A percentile compares a stretch with the other conserved stretches of the same genome.
Evolutionary conservation across 140 eudicot genomes (phyloP).

Genomic region (Senecio squalidus): DNA sequence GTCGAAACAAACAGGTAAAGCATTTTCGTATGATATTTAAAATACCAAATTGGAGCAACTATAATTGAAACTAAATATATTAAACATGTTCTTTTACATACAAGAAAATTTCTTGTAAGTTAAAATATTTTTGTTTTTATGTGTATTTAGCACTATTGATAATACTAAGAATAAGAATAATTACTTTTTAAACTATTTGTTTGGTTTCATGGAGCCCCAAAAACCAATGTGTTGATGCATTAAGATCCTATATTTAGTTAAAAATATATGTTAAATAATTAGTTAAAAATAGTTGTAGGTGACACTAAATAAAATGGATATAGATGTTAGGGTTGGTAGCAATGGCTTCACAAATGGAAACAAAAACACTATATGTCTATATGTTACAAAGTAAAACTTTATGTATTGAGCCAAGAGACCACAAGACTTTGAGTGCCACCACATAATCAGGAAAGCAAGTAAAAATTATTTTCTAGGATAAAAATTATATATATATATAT

Average conservation of each 20-base stretch:
- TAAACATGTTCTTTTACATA: no score
- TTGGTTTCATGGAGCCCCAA: background rate
- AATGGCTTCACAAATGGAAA: conserved; percentile 20
- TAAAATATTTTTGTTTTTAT: no score
- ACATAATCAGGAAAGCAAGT: conserved; percentile 11
- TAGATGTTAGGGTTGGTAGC: conserved; percentile 22
- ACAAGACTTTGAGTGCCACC: conserved; percentile 16
- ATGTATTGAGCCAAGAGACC: conserved; percentile 23
- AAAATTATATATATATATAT: background rate
- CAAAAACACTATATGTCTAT: conserved; percentile 12
- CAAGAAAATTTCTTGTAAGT: no score
- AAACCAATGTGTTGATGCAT: background rate
- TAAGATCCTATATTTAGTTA: background rate
- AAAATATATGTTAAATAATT: conserved; percentile 20
- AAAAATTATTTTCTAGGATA: no score
- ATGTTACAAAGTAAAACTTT: conserved; percentile 8
- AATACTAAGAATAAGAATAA: no score
- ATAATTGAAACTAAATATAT: no score
- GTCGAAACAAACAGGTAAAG: no score
- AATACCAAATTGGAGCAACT: no score
- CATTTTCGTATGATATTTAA: no score
- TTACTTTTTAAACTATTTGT: no score
- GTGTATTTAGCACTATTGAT: no score
- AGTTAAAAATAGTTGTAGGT: conserved; percentile 35
- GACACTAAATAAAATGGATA: conserved; percentile 10